Conservation (phyloP, 108 stramenopile genomes). For the Cyclotella choctawhatcheeana region DNA sequence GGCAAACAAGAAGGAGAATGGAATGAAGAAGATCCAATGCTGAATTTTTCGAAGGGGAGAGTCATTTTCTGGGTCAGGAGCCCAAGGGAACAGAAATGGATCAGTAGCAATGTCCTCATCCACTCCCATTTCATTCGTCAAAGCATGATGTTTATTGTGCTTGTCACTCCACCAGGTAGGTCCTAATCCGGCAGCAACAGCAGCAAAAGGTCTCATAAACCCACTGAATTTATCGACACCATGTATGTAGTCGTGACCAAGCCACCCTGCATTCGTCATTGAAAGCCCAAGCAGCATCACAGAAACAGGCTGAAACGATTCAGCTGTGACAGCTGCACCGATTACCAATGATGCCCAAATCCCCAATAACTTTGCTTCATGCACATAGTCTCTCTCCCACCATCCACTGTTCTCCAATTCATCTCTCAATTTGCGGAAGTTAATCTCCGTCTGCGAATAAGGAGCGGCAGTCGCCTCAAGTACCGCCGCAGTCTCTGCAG, state of each 20-base stretch:
- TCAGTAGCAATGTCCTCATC: conserved; percentile 95
- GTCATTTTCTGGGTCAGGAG: conserved; percentile 84
- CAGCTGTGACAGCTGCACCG: conserved; percentile 59
- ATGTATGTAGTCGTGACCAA: conserved; percentile 94
- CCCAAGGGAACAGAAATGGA: conserved; percentile 89
- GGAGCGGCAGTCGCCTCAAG: conserved; percentile 58
- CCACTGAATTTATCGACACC: conserved; percentile 78
- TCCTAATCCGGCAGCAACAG: conserved; percentile 75
- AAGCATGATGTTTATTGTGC: conserved; percentile 91
- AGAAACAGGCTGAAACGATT: conserved; percentile 54
- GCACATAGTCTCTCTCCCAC: conserved; percentile 86
- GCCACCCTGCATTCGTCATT: conserved; percentile 91
- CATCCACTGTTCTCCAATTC: conserved; percentile 86
- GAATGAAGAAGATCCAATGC: conserved; percentile 83
- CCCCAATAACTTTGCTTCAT: conserved; percentile 75
- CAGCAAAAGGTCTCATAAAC: conserved; percentile 71
- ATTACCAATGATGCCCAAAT: conserved; percentile 72
- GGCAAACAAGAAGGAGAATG: conserved; percentile 87
- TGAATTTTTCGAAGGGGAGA: conserved; percentile 91
- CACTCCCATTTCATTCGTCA: conserved; percentile 91
- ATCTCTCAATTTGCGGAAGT: conserved; percentile 80
- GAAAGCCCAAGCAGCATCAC: conserved; percentile 65
- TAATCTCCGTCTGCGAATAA: conserved; percentile 68
- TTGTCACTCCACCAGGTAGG: conserved; percentile 89
- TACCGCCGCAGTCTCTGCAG: conserved; percentile 28